Evolutionary conservation across 495 filamentous ascomycete genomes (phyloP).

Genomic region (Daldinia concentrica): DNA sequence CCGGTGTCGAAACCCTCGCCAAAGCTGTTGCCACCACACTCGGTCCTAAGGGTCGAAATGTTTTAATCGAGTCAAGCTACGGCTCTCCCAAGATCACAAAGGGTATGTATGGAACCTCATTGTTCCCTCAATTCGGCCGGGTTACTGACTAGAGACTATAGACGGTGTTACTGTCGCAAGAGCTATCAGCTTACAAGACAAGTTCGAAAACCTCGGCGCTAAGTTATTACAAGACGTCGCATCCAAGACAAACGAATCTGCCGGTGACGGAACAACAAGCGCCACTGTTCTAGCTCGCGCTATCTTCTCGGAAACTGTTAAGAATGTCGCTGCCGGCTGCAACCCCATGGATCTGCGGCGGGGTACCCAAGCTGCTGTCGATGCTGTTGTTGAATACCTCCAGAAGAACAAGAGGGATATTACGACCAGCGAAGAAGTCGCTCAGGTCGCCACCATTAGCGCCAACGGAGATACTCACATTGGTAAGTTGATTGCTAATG

Average conservation of each 20-base stretch:
- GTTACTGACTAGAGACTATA: slow-evolving; percentile 51
- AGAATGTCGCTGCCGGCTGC: slow-evolving; percentile 99
- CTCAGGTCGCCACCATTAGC: slow-evolving; percentile 97
- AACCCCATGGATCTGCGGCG: slow-evolving; percentile 99
- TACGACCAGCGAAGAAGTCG: slow-evolving; percentile 95
- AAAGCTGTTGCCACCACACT: slow-evolving; percentile 96
- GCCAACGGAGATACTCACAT: slow-evolving; percentile 98
- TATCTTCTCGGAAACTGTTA: slow-evolving; percentile 99
- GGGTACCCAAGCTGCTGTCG: slow-evolving; percentile 95
- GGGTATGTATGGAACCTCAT: slow-evolving; percentile 65
- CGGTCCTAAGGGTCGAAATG: slow-evolving; percentile 97
- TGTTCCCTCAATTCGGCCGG: neutral
- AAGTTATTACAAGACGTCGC: slow-evolving; percentile 96
- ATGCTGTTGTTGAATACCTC: slow-evolving; percentile 92
- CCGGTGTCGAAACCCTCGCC: slow-evolving; percentile 95
- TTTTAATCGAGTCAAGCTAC: slow-evolving; percentile 96
- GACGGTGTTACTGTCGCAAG: slow-evolving; percentile 95
- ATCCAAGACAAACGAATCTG: slow-evolving; percentile 98
- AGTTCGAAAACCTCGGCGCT: slow-evolving; percentile 99
- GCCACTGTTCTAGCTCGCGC: slow-evolving; percentile 96
- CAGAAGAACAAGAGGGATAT: slow-evolving; percentile 95
- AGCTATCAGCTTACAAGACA: slow-evolving; percentile 94
- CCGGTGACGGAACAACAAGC: slow-evolving; percentile 97
- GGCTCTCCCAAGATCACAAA: slow-evolving; percentile 99
- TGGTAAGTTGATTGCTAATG: slow-evolving; percentile 92